Percentiles rank a stretch among this genome's conserved stretches.
Conservation (phyloP, 805 yeast species). For the Wickerhamiella cacticola region DNA sequence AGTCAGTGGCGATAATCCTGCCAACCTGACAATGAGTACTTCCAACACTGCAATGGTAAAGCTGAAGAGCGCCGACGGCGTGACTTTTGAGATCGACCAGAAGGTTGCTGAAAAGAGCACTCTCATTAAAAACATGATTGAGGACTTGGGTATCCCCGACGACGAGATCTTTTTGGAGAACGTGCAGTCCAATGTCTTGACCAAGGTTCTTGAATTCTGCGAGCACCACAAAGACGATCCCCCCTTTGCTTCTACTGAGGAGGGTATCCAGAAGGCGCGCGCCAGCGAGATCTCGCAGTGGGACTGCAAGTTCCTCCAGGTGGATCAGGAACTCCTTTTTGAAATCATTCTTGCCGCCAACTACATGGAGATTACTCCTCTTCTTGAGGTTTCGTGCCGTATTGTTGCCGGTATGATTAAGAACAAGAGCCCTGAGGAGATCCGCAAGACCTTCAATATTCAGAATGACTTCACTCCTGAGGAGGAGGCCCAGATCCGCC, state of each 20-base stretch:
- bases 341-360: constrained; percentile 39
- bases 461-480: constrained; percentile 38
- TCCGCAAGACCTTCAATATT: constrained; percentile 36
- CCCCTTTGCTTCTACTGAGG: constrained; percentile 54
- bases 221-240: constrained; percentile 72
- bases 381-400: constrained; percentile 38
- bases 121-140: constrained; percentile 73
- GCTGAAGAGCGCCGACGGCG: constrained; percentile 20
- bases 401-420: constrained; percentile 40
- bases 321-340: constrained; percentile 55
- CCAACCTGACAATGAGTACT: constrained; percentile 1
- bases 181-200: constrained; percentile 52
- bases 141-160: constrained; percentile 55
- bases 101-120: constrained; percentile 80
- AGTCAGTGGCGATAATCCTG: neutral
- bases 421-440: constrained; percentile 37
- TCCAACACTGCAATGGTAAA: constrained; percentile 1
- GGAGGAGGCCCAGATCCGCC: constrained; percentile 37
- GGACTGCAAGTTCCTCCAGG: constrained; percentile 89
- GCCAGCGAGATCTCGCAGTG: constrained; percentile 90
- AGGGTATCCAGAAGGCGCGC: constrained; percentile 47
- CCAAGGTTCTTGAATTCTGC: constrained; percentile 92
- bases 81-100: constrained; percentile 25
- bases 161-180: constrained; percentile 77
- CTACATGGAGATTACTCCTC: constrained; percentile 36